Evolutionary conservation across 768 basidiomycete species (phyloP).

Genomic region (Crepidotus variabilis): DNA sequence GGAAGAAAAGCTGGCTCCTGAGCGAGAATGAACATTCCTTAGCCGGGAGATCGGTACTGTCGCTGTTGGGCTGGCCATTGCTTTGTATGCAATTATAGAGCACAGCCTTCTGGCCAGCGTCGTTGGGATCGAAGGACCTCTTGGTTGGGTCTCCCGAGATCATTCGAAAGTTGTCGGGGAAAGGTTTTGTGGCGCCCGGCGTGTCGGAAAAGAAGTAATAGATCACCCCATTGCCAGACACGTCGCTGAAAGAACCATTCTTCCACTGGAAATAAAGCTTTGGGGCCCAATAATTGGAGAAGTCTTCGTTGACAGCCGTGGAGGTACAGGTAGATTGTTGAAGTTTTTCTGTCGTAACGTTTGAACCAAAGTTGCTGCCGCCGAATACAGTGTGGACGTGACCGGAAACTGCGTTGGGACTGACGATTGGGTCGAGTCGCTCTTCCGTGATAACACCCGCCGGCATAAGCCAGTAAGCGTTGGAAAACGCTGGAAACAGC

Average conservation of each 20-base stretch:
- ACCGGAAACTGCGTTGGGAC: slow-evolving; percentile 33
- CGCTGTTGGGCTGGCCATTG: slow-evolving; percentile 26
- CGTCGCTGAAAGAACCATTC: slow-evolving; percentile 32
- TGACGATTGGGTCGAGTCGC: slow-evolving; percentile 41
- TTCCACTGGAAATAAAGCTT: slow-evolving; percentile 37
- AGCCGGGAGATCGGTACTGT: slow-evolving; percentile 28
- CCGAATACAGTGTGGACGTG: slow-evolving; percentile 33
- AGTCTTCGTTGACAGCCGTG: slow-evolving; percentile 37
- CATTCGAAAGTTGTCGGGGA: slow-evolving; percentile 38
- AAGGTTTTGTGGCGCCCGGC: slow-evolving; percentile 30
- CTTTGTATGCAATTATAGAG: slow-evolving; percentile 27
- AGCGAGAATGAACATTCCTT: slow-evolving; percentile 33
- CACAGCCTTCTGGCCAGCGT: slow-evolving; percentile 32
- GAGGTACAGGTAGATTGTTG: slow-evolving; percentile 38
- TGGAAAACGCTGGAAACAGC: background rate
- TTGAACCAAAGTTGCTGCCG: slow-evolving; percentile 38
- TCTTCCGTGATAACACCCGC: slow-evolving; percentile 33
- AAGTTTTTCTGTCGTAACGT: slow-evolving; percentile 28
- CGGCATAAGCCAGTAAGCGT: slow-evolving; percentile 13
- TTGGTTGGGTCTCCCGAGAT: slow-evolving; percentile 27
- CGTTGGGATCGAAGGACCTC: slow-evolving; percentile 21
- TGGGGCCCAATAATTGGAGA: slow-evolving; percentile 38
- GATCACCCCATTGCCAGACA: slow-evolving; percentile 31
- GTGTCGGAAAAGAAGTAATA: slow-evolving; percentile 36
- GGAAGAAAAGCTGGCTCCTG: slow-evolving; percentile 38